Evolutionary conservation across 2,329 filamentous ascomycete genomes (phyloP), one percentile per base, ranked within the genome.

Genomic region (Drechmeria coniospora): DNA sequence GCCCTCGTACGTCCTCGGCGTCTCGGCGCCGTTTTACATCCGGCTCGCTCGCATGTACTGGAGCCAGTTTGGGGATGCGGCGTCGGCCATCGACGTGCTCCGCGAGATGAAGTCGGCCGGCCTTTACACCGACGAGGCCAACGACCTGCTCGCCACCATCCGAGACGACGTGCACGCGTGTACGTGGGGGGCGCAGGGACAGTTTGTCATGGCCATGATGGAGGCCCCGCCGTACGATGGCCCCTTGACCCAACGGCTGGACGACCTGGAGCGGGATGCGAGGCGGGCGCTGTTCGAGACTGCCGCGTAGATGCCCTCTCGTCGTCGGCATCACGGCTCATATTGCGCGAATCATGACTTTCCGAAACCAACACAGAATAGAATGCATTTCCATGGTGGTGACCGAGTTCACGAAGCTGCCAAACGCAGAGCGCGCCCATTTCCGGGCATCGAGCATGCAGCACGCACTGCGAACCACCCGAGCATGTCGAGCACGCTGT

Each of bases 1-100:
- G 2, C 65, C 69, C 1, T 77, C 76, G 0, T 81, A 77, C 42
- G 72, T 81, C 6, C 63, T 87, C 1, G 79, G 78, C 26, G 74
- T 70, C 5, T 74, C 73, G 12, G 78, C 77, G 0, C 56, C 65
- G 0, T 68, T 86, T 23, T 86, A 80, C 56, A 74, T 78, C 43
- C 60, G 69, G 26, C 61, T 83, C 19, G 59, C 81, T 15, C 50
- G 58, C 10, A 62, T 75, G 14, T 57, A 71, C 30, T 81, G 75
- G 69, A 49, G 54, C 19, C 65, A 68, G 8, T 67, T 69, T 36
- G 62, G 68, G 14, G 70, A 81, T 40, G 56, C 70, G 2, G 36
- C 43, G 4, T 58, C 59, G 1, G 65, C 78, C 15, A 50, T 72
- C 27, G 53, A 60, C 4, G 46, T 77, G 2, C 51, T 81, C 5